Base-by-base conservation (phyloP, 208 protist species). In the Wallacemonas rigidus region DNA sequence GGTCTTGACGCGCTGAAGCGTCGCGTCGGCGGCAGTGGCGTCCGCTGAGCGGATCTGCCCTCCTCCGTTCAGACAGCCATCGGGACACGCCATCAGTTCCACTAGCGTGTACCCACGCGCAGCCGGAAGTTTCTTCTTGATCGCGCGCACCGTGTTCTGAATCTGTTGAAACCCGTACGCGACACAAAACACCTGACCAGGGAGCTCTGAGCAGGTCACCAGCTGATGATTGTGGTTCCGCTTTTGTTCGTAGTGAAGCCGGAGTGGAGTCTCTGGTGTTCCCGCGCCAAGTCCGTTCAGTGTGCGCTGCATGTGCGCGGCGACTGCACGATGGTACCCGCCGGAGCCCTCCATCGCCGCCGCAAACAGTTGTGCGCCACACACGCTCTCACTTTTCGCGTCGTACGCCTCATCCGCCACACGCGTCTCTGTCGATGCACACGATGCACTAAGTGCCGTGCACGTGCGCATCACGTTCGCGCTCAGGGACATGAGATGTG, bases 91-190 rank as follows among this genome's bases (percentile, higher is more conserved):
- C 98, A 99, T 99, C 12, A 99, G 65, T 78, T 99, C 98, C n/a
- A 99, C 84, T 82, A 98, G 99, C 39, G 98, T 88, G 71, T 89
- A 89, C 3, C 53, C 51, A 43, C 78, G 67, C 56, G 87, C 75
- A 3, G 83, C 65, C 2, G 85, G 69, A 45, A 80, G 75, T 17
- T 80, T 77, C 56, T 80, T 89, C 75, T 98, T 98, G 36, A 99
- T 60, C 15, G 91, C 93, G 14, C 97, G 92, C 35, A 99, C 93
- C 8, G 99, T 70, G 82, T 99, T 99, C 83, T 99, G 98, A 69
- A 99, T 99, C 80, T 99, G 99, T 56, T 98, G 90, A 60, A 99
- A 99, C 36, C 98, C 98, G 76, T 99, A 98, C 7, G 96, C 97
- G 11, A 94, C 71, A 12, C 95, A 98, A 60, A 87, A 88, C 1